phyloP scores from a whole-genome alignment of 1,284 basidiomycete species.

The Singerocomus rubriflavus region DNA sequence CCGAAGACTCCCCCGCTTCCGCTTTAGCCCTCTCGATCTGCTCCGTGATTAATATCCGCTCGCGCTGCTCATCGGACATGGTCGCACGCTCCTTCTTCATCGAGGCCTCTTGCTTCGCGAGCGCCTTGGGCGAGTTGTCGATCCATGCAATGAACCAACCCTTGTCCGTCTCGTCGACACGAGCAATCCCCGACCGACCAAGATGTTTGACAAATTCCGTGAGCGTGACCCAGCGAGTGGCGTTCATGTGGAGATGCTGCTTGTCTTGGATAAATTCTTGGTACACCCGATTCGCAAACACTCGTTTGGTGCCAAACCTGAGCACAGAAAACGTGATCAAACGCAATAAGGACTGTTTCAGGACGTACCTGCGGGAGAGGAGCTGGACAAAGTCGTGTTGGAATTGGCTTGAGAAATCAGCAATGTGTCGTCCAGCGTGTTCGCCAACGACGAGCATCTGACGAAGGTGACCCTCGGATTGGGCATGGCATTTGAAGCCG shows the following conservation, averaged over 20 bases:
- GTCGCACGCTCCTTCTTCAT: constrained; percentile 91
- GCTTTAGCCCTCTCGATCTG: constrained; percentile 90
- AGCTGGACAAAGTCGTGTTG: constrained; percentile 90
- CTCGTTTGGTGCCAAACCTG: constrained; percentile 91
- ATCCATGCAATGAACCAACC: constrained; percentile 98
- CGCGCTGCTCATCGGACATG: constrained; percentile 92
- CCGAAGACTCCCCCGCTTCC: constrained; percentile 33
- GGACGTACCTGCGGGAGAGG: constrained; percentile 69
- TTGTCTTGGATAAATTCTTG: constrained; percentile 98
- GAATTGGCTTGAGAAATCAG: constrained; percentile 87
- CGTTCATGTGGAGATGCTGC: constrained; percentile 96
- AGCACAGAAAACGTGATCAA: neutral
- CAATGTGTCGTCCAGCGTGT: constrained; percentile 86
- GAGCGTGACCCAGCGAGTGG: constrained; percentile 96
- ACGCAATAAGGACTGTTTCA: neutral
- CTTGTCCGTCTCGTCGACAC: constrained; percentile 97
- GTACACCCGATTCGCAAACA: constrained; percentile 93
- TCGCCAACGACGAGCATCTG: constrained; percentile 97
- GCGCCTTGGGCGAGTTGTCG: constrained; percentile 90
- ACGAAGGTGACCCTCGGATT: constrained; percentile 86
- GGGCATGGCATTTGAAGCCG: constrained; percentile 91
- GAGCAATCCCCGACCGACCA: constrained; percentile 82
- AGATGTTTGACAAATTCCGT: constrained; percentile 93
- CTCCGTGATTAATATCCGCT: constrained; percentile 86
- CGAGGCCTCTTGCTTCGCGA: constrained; percentile 86